Evolutionary conservation across 2,329 filamentous ascomycete genomes (phyloP), one percentile per base, ranked within the genome.

Genomic region (Arthrobotrys entomopaga): DNA sequence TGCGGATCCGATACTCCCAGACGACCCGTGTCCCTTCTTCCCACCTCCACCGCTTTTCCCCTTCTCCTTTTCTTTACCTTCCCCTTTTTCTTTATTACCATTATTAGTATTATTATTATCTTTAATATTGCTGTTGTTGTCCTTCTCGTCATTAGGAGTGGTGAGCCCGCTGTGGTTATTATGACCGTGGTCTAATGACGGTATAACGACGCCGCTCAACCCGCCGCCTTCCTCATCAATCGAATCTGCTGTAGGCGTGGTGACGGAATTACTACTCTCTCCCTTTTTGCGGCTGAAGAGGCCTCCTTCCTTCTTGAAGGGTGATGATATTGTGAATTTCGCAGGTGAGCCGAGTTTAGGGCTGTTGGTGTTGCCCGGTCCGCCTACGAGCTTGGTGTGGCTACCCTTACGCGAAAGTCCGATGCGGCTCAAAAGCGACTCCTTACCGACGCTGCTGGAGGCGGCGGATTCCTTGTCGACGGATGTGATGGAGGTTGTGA

Each of bases 241-340:
- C 3, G 67, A 63, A 29, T 74, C 70, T 1, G 69, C 46, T 10
- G 70, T 74, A 13, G 70, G 70, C 13, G 70, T 74, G 13, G 57
- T 65, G 38, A 65, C 67, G 10, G 56, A 8, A 34, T 76, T 57
- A 20, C 48, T 76, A 20, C 78, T 50, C 46, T 50, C 77, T 15
- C 61, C 70, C 34, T 77, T 77, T 52, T 70, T 75, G 15, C 77
- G 46, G 1, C 75, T 65, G 38, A 78, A 78, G 43, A 78, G 69
- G 0, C 77, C 77, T 0, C 77, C 77, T 13, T 78, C 77, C 38
- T 78, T 78, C 70, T 78, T 78, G 65, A 77, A 78, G 3, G 67
- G 74, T n/a, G 76, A 78, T 3, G 76, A 76, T 16, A 79, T 77
- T 34, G 78, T 79, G 40, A 79, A 79, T 66, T 79, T 79, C 6